Evolutionary conservation across 192 early-diverging fungal genomes (phyloP), one percentile per base, ranked within the genome.

Genomic region (Dimargaris verticillata): DNA sequence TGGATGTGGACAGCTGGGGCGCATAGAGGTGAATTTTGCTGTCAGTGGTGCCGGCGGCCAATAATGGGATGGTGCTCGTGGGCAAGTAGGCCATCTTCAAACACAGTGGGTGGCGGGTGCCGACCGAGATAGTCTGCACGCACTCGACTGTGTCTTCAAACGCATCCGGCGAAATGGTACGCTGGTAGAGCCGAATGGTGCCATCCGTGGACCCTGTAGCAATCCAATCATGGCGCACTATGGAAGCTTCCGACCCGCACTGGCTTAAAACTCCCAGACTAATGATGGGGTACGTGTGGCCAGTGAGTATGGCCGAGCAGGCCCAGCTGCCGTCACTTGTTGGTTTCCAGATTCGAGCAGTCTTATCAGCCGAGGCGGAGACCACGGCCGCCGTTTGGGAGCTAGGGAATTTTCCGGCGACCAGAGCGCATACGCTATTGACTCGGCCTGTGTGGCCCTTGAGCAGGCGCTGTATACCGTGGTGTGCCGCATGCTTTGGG

Each of bases 21-120:
- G 79, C 68, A 53, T 86, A 98, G 42, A 95, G 68, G 42, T 70
- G 77, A 57, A 95, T 70, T 51, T 72, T 69, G 64, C 76, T 79
- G 66, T 95, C 90, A 0, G 92, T 94, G 59, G 83, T 82, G 28
- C 91, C 94, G n/a, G 77, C 75, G 20, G 87, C 84, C 58, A 97
- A 74, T 22, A 93, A 68, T 1, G 83, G 74, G 25, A 76, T 74
- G 66, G 62, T 24, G 20, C 41, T 53, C 24, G 66, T 18, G 5
- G 91, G 90, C 22, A 91, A 68, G 44, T 72, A 80, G 0, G 82
- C 72, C 29, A 94, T 62, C 11, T 84, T 79, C 38, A 92, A 66
- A 18, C 78, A 72, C 33, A 88, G 71, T 1, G 84, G 76, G 66
- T 87, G 86, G 53, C 81, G 78, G 17, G 77, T 67, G 6, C 83